phyloP scores from a whole-genome alignment of 2,329 filamentous ascomycete genomes.

The Aspergillus brasiliensis region DNA sequence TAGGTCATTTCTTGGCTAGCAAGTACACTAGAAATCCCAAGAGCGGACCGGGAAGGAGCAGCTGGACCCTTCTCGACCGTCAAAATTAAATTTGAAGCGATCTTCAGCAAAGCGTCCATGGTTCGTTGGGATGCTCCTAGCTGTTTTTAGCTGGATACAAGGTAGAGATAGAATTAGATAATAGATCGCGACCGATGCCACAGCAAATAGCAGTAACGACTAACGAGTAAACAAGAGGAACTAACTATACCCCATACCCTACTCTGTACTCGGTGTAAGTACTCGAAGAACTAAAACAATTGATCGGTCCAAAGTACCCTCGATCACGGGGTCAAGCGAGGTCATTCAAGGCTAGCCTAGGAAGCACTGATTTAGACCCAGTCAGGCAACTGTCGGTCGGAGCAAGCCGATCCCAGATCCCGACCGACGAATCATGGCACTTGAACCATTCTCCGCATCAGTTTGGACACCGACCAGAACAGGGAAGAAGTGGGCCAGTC shows the following conservation, averaged over 20 bases:
- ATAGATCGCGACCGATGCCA: neutral
- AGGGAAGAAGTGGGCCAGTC: neutral
- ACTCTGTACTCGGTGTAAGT: too few relatives aligned
- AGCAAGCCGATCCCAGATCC: neutral
- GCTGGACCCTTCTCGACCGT: neutral
- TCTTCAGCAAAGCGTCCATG: neutral
- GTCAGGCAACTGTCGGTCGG: neutral
- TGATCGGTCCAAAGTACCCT: neutral
- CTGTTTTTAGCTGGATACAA: too few relatives aligned
- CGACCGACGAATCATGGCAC: constrained; percentile 9
- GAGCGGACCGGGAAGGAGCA: neutral
- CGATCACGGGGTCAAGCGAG: neutral
- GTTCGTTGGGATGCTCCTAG: neutral
- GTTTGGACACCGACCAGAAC: constrained; percentile 4
- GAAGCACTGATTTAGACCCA: neutral
- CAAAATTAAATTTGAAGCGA: neutral
- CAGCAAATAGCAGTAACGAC: too few relatives aligned
- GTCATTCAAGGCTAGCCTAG: constrained; percentile 3
- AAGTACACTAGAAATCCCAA: neutral
- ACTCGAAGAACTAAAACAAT: too few relatives aligned
- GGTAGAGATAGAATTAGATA: neutral
- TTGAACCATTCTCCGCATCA: constrained; percentile 19
- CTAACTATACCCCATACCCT: too few relatives aligned
- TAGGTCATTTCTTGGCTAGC: neutral
- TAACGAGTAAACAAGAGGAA: too few relatives aligned